Evolutionary conservation across 257 asterid species (phyloP).

Genomic region (Nicotiana attenuata): DNA sequence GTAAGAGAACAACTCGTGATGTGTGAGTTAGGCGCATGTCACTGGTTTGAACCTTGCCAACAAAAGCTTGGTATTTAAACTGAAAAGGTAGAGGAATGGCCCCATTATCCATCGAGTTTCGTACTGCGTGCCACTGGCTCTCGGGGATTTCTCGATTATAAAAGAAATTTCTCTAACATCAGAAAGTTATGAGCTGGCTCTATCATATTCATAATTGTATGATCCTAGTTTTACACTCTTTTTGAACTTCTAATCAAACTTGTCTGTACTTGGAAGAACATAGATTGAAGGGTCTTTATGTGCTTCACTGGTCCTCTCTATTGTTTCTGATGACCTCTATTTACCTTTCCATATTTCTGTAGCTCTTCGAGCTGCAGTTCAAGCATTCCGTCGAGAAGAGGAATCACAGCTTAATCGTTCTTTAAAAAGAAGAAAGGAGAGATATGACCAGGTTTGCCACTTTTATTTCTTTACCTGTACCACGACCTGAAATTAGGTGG

Average conservation of each 20-base stretch:
- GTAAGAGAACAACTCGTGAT: not conserved
- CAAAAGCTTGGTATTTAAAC: not conserved
- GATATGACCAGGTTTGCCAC: conserved; percentile 53
- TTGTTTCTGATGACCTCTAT: not conserved
- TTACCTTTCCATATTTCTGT: conserved; percentile 17
- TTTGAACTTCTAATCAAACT: not conserved
- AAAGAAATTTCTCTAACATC: not conserved
- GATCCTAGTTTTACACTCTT: not conserved
- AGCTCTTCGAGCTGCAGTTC: conserved; percentile 88
- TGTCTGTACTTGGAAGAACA: not conserved
- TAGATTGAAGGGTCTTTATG: not conserved
- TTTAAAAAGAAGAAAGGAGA: conserved; percentile 69
- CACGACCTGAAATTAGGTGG: not conserved
- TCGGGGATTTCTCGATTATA: not conserved
- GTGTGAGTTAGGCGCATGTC: not conserved
- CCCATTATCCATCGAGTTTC: not conserved
- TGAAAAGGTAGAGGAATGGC: not conserved
- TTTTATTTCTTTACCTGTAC: not conserved
- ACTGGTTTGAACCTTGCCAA: not conserved
- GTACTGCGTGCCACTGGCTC: not conserved
- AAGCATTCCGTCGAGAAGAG: conserved; percentile 83
- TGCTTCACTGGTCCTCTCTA: not conserved
- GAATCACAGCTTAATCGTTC: conserved; percentile 49
- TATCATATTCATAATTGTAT: not conserved
- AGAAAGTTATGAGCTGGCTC: not conserved